These are phyloP conservation scores for Hymenoscyphus fructigenus DNA, from an alignment of 2,329 filamentous ascomycete species.

Conservation along the genomic window DNA sequence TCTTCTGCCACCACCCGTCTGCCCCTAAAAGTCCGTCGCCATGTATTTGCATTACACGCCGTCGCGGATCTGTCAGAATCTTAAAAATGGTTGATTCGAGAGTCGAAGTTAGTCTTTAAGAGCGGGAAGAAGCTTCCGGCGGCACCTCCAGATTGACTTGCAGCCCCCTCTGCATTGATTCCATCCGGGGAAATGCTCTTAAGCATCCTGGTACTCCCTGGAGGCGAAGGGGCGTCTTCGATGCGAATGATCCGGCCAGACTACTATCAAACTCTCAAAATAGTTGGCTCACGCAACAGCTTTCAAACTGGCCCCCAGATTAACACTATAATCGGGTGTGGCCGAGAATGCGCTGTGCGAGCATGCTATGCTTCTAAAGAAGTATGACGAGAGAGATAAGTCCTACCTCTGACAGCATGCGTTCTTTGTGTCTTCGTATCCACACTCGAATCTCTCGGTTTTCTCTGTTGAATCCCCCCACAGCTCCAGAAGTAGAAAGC, in stretches of 20 bases:
- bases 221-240: neutral
- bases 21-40: conserved; percentile 21
- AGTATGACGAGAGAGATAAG: conserved; percentile 8
- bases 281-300: conserved; percentile 4
- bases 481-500: neutral
- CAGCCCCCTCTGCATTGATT: conserved; percentile 12
- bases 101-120: conserved; percentile 7
- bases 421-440: conserved; percentile 1
- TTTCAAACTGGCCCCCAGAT: conserved; percentile 3
- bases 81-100: conserved; percentile 8
- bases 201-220: neutral
- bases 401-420: conserved; percentile 11
- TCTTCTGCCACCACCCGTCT: conserved; percentile 19
- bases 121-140: conserved; percentile 21
- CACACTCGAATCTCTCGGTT: neutral
- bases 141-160: conserved; percentile 19
- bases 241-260: neutral
- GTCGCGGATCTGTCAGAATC: conserved; percentile 11
- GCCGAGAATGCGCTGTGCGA: conserved; percentile 12
- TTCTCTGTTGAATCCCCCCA: neutral
- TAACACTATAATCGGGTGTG: conserved; percentile 6
- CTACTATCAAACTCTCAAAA: neutral
- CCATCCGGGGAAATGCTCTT: conserved; percentile 8
- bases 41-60: conserved; percentile 22
- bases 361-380: neutral